Evolutionary conservation across 495 filamentous ascomycete species (phyloP).

Genomic region (Penicillium simplicissimum): DNA sequence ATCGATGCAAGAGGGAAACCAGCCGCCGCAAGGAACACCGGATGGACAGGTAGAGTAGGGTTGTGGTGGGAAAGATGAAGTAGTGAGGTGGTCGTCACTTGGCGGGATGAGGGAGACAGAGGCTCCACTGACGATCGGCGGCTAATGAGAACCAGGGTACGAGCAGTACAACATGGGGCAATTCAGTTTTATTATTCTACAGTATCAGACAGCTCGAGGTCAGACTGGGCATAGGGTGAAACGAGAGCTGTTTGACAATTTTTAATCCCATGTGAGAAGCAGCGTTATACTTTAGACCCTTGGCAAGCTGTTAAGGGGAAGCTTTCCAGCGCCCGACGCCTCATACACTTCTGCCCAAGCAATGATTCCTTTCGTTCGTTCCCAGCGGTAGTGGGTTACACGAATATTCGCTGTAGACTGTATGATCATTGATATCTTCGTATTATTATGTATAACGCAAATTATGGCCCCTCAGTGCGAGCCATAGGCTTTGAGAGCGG

Average conservation of each 20-base stretch:
- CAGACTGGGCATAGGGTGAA: not conserved
- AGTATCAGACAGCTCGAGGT: not conserved
- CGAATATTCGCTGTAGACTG: not conserved
- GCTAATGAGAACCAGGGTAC: slow-evolving; percentile 34
- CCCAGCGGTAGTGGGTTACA: not conserved
- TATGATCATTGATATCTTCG: too few species aligned
- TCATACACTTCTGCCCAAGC: not conserved
- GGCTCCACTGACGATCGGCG: slow-evolving; percentile 49
- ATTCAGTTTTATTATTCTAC: not conserved
- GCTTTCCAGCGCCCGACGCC: not conserved
- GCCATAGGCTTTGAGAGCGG: too few species aligned
- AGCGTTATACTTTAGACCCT: not conserved
- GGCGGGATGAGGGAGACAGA: slow-evolving; percentile 36
- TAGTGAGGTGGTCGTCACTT: slow-evolving; percentile 41
- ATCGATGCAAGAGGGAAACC: slow-evolving; percentile 16
- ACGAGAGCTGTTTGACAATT: not conserved
- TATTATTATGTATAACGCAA: too few species aligned
- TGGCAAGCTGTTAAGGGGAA: not conserved
- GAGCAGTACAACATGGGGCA: slow-evolving; percentile 13
- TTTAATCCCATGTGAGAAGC: not conserved
- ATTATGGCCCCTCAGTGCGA: too few species aligned
- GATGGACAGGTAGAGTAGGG: slow-evolving; percentile 15
- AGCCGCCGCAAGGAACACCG: slow-evolving; percentile 16
- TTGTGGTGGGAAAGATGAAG: slow-evolving; percentile 21
- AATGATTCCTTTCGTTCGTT: not conserved